Evolutionary conservation across 2,329 filamentous ascomycete species (phyloP), one percentile per base, ranked within the genome.

Genomic region (Tolypocladium amazonense): DNA sequence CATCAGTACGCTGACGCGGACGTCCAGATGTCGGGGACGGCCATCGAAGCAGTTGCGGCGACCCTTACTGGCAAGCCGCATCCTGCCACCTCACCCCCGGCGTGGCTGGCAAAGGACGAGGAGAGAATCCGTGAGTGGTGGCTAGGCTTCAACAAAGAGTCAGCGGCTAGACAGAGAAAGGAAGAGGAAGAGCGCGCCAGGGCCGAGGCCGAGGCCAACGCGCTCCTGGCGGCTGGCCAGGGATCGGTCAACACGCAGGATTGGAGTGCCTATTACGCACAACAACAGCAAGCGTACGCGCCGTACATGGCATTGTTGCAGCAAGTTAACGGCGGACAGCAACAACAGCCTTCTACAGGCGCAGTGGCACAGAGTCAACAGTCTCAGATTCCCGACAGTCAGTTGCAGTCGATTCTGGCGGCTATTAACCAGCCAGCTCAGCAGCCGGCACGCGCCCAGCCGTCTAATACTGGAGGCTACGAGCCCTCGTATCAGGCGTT

Each of bases 91-190:
- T 75, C 80, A 52, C 79, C 83, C 4, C 81, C 83, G 1, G 75
- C 77, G 23, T 83, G 81, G 76, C 75, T 85, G 63, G 71, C 70
- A 12, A 70, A 77, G 27, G 74, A 80, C 38, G 69, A 76, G 3
- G 77, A 77, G 38, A 76, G 76, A 62, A 72, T 78, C 0, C 76
- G 77, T 12, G 77, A 82, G 62, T 86, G 82, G 82, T 79, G 77
- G 72, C 69, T 76, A 14, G 81, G 80, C 0, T 79, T 77, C 62
- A 75, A 75, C 59, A 75, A 72, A 61, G 76, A 77, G 57, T 54
- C 68, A 15, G 69, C 73, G 11, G 67, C 68, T 1, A 73, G 72
- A 54, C 71, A 77, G 55, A 75, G 75, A 59, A 73, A 69, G 56
- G 71, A 72, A 35, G 72, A 75, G 1, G 75, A 75, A 39, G 72